Evolutionary conservation across 2,329 filamentous ascomycete species (phyloP), one percentile per base, ranked within the genome.

Genomic region (Trichoderma asperellum): DNA sequence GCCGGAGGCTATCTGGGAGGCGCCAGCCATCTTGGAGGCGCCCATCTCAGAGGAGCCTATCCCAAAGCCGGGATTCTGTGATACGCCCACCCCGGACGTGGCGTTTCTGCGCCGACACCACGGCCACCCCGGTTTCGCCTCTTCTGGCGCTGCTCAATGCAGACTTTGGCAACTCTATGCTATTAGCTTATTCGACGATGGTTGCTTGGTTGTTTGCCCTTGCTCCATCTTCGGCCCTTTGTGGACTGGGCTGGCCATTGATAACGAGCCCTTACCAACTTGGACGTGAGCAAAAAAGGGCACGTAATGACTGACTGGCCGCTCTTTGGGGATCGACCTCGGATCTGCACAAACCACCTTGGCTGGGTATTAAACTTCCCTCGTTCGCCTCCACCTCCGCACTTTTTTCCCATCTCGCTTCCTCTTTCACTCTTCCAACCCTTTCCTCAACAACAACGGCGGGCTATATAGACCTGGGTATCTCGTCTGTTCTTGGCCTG

Each of bases 341-440:
- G 11, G 40, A 59, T 67, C 64, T 66, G 63, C 63, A 67, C 64
- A 27, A 58, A 59, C 64, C 64, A 59, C 29, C 24, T 59, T n/a
- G 47, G 18, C 40, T 56, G 56, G 57, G 62, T 70, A 68, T 62
- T 64, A 70, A 72, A n/a, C 58, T 35, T 84, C 47, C 47, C 52
- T 57, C 57, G 63, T 58, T 43, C 34, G 60, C 49, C 67, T 55
- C 61, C 64, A 37, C 34, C 62, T 55, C 61, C 61, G 40, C 68
- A 66, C 47, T 68, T 32, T 53, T 61, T 57, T 24, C 24, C 24
- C 40, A 40, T 61, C 65, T 60, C 57, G 43, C 55, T 40, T 68
- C 34, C 57, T 68, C 65, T 27, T 52, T 34, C 24, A 24, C 24
- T 24, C 64, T 27, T 5, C 35, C 60, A 32, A 32, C 32, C 32